Conservation (phyloP, 2,329 filamentous ascomycete genomes). For the Nothomitra cinnamomea region DNA sequence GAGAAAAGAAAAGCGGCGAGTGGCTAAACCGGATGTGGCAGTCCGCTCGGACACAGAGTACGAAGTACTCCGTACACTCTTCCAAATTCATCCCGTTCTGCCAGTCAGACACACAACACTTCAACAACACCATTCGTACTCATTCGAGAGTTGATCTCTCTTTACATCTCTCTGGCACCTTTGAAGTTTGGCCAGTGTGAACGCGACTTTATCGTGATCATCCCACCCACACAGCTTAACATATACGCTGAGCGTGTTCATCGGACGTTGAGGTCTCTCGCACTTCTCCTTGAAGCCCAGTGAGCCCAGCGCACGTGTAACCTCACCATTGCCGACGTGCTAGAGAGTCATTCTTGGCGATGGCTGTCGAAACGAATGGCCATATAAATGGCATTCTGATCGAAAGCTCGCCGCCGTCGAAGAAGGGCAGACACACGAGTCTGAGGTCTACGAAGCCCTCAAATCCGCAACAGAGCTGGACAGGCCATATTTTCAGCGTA, state of each 20-base stretch:
- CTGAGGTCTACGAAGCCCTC: background rate
- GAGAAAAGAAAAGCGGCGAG: no score
- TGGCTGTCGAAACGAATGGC: constrained; percentile 24
- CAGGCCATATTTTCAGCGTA: constrained; percentile 26
- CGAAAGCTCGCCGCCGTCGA: constrained; percentile 9
- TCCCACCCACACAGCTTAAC: background rate
- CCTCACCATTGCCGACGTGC: background rate
- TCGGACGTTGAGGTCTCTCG: background rate
- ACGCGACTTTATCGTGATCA: background rate
- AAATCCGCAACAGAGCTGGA: constrained; percentile 5
- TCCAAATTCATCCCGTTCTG: background rate
- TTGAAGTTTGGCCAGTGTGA: background rate
- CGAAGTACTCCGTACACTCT: no score
- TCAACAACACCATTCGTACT: background rate
- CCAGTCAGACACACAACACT: background rate
- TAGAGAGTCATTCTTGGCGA: constrained; percentile 9
- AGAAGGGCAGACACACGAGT: constrained; percentile 1
- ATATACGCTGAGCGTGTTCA: background rate
- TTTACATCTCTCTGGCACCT: background rate
- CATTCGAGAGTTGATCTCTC: constrained; percentile 1
- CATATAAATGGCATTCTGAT: constrained; percentile 21
- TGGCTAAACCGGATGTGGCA: no score
- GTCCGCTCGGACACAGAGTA: no score
- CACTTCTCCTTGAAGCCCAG: background rate
- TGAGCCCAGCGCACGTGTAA: background rate